phyloP scores from a whole-genome alignment of 768 basidiomycete species.

The Mycena rosella region DNA sequence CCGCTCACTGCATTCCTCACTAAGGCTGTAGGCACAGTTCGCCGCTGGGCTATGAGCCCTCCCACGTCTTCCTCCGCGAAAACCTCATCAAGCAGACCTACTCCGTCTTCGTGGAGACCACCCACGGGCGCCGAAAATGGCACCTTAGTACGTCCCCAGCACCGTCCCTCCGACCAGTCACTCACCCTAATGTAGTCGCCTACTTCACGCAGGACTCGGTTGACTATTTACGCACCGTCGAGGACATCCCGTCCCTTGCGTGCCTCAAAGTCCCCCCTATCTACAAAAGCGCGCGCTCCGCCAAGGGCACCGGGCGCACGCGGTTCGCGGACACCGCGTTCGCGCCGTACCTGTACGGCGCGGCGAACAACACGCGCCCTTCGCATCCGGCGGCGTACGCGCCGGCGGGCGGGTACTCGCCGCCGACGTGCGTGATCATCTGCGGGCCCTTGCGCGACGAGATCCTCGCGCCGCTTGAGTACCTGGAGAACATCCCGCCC shows the following conservation, averaged over 20 bases:
- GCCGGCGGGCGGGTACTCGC: background rate
- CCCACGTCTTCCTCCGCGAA: constrained; percentile 51
- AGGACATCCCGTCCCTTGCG: constrained; percentile 69
- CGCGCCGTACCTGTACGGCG: background rate
- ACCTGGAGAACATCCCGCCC: constrained; percentile 70
- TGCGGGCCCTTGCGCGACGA: constrained; percentile 18
- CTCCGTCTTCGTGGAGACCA: constrained; percentile 79
- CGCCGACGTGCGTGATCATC: background rate
- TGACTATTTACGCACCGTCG: constrained; percentile 68
- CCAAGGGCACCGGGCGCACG: constrained; percentile 49
- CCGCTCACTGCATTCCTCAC: constrained; percentile 6
- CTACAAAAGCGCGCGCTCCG: constrained; percentile 75
- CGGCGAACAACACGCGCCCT: constrained; percentile 16
- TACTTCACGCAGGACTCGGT: constrained; percentile 79
- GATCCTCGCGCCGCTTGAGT: constrained; percentile 72
- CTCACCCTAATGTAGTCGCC: constrained; percentile 63
- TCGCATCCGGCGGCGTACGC: background rate
- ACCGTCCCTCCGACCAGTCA: constrained; percentile 18
- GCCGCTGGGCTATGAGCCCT: constrained; percentile 37
- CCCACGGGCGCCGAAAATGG: constrained; percentile 81
- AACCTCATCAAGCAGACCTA: constrained; percentile 85
- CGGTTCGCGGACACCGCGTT: constrained; percentile 18
- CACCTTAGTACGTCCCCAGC: constrained; percentile 71
- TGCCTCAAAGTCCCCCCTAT: constrained; percentile 65
- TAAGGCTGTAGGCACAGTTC: constrained; percentile 37